These are phyloP conservation scores for Penicillium nucicola DNA, from an alignment of 495 filamentous ascomycete species.

Conservation along the genomic window DNA sequence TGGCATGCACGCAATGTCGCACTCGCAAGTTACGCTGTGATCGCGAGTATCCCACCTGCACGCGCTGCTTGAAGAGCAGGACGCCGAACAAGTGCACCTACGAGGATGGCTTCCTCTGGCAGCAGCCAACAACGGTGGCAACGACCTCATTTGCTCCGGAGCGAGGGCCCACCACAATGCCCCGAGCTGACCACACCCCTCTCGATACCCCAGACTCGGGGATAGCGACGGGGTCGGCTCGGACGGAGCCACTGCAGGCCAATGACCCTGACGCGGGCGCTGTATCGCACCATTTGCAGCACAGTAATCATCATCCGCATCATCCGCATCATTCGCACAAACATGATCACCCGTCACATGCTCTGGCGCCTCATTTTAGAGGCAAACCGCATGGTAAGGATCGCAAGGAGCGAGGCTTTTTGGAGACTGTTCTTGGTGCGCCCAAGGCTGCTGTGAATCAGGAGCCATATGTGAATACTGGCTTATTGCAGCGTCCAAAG, in stretches of 20 bases:
- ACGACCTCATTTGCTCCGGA: conserved; percentile 27
- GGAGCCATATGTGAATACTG: conserved; percentile 33
- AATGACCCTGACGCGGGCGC: conserved; percentile 5
- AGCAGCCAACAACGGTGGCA: conserved; percentile 39
- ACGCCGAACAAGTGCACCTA: conserved; percentile 41
- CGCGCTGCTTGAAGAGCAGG: conserved; percentile 57
- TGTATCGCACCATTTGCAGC: neutral
- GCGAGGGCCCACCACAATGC: conserved; percentile 21
- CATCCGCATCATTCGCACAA: neutral
- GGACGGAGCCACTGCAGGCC: conserved; percentile 23
- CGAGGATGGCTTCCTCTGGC: conserved; percentile 48
- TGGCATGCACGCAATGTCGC: conserved; percentile 54
- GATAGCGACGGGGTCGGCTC: conserved; percentile 28
- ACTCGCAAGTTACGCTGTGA: conserved; percentile 70
- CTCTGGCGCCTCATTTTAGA: conserved; percentile 4
- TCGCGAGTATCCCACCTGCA: conserved; percentile 59
- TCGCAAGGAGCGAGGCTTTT: conserved; percentile 30
- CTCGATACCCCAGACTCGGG: conserved; percentile 35
- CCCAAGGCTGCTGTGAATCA: conserved; percentile 41
- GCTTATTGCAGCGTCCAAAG: conserved; percentile 31
- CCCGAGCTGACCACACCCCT: conserved; percentile 21
- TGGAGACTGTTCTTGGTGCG: conserved; percentile 44
- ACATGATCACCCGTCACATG: conserved; percentile 11
- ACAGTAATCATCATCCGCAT: neutral
- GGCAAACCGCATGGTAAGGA: conserved; percentile 17